A percentile compares a stretch with the other conserved stretches of the same genome.
phyloP scores from a whole-genome alignment of 768 basidiomycete species.

The Lepiota brunneoincarnata region DNA sequence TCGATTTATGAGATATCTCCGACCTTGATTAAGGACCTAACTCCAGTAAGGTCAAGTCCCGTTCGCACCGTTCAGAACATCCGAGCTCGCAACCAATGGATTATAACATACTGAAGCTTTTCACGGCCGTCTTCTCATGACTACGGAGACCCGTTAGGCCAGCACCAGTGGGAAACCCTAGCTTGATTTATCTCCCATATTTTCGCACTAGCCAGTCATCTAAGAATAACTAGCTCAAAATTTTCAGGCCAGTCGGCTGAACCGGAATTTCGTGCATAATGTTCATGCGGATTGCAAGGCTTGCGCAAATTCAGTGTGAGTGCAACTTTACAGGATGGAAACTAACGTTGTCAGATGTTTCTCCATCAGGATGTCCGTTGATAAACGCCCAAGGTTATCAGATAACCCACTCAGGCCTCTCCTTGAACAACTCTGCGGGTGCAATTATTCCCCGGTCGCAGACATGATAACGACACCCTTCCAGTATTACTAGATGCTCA shows the following conservation, averaged over 20 bases:
- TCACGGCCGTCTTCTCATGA: not conserved
- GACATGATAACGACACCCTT: no score
- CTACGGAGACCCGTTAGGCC: not conserved
- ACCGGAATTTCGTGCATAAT: not conserved
- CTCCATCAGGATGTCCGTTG: not conserved
- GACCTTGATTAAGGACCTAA: not conserved
- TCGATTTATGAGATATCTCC: not conserved
- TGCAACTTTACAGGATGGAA: no score
- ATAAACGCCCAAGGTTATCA: slow-evolving; percentile 16
- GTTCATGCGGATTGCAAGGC: not conserved
- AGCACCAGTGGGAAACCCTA: not conserved
- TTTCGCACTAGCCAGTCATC: not conserved
- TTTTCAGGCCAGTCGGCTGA: not conserved
- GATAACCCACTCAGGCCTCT: slow-evolving; percentile 15
- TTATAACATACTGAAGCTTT: not conserved
- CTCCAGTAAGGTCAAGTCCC: not conserved
- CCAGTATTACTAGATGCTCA: no score
- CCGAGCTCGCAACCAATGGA: not conserved
- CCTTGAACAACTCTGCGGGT: not conserved
- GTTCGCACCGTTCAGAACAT: not conserved
- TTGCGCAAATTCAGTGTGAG: not conserved
- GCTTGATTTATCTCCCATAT: slow-evolving; percentile 2
- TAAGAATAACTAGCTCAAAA: not conserved
- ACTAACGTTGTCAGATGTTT: not conserved
- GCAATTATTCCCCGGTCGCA: no score